These are phyloP conservation scores for Nemania diffusa DNA, from an alignment of 2,329 filamentous ascomycete genomes.

Conservation along the genomic window DNA sequence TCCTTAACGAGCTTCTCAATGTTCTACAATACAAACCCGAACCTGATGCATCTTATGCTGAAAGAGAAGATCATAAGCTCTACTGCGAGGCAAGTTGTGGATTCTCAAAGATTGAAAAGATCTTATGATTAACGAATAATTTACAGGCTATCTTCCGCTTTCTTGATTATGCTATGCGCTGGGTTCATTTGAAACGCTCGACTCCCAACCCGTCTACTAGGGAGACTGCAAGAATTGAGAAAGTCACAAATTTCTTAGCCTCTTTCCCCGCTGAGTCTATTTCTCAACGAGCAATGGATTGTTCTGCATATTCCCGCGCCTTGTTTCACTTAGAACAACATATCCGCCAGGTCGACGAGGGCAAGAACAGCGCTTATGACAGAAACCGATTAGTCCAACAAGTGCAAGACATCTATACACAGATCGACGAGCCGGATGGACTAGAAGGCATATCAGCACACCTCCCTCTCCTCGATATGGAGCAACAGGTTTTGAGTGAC, in stretches of 20 bases:
- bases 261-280: slow-evolving; percentile 78
- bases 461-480: slow-evolving; percentile 85
- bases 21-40: slow-evolving; percentile 73
- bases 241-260: slow-evolving; percentile 62
- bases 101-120: neutral
- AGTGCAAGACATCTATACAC: slow-evolving; percentile 92
- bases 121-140: slow-evolving; percentile 38
- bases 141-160: slow-evolving; percentile 84
- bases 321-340: slow-evolving; percentile 96
- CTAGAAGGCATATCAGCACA: slow-evolving; percentile 94
- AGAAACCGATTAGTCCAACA: slow-evolving; percentile 76
- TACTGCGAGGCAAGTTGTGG: slow-evolving; percentile 79
- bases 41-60: slow-evolving; percentile 64
- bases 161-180: slow-evolving; percentile 90
- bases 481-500: slow-evolving; percentile 93
- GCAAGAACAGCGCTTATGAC: slow-evolving; percentile 60
- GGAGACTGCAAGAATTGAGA: slow-evolving; percentile 61
- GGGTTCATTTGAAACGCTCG: slow-evolving; percentile 80
- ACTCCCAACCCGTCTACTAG: slow-evolving; percentile 47
- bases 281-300: slow-evolving; percentile 88
- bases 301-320: slow-evolving; percentile 90
- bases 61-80: slow-evolving; percentile 80
- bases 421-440: slow-evolving; percentile 97
- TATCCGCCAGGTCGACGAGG: slow-evolving; percentile 65
- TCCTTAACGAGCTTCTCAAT: slow-evolving; percentile 77